phyloP scores from a whole-genome alignment of 2,329 filamentous ascomycete genomes.

The Exophiala dermatitidis region DNA sequence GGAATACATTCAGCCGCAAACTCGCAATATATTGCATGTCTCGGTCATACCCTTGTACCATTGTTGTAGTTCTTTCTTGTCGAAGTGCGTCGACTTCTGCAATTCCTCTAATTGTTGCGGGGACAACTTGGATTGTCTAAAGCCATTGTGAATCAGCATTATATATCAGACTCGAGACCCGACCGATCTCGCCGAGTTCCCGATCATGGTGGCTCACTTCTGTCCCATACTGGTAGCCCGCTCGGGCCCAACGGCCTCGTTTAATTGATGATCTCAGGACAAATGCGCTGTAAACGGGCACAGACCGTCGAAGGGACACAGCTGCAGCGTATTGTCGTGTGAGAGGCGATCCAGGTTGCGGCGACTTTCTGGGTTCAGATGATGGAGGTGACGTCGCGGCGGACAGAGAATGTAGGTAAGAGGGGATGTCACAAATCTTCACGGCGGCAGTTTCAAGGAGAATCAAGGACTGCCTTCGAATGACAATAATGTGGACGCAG shows the following conservation, averaged over 20 bases:
- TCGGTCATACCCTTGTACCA: slow-evolving; percentile 87
- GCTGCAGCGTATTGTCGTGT: background rate
- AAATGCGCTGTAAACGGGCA: background rate
- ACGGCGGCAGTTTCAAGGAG: background rate
- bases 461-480: background rate
- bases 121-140: slow-evolving; percentile 94
- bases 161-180: background rate
- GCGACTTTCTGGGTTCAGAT: background rate
- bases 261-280: slow-evolving; percentile 3
- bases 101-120: slow-evolving; percentile 92
- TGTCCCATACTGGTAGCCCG: slow-evolving; percentile 21
- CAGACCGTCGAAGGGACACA: background rate
- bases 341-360: slow-evolving; percentile 1
- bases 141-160: background rate
- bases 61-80: slow-evolving; percentile 99
- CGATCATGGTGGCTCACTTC: slow-evolving; percentile 12
- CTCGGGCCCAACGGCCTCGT: slow-evolving; percentile 15
- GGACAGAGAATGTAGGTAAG: background rate
- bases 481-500: no score
- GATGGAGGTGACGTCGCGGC: no score
- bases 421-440: background rate
- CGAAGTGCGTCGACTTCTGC: slow-evolving; percentile 95
- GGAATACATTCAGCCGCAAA: slow-evolving; percentile 9
- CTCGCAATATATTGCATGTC: background rate
- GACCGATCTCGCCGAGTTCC: background rate